Conservation (phyloP, 371 early-diverging fungal genomes). For the Mortierella sp. region DNA sequence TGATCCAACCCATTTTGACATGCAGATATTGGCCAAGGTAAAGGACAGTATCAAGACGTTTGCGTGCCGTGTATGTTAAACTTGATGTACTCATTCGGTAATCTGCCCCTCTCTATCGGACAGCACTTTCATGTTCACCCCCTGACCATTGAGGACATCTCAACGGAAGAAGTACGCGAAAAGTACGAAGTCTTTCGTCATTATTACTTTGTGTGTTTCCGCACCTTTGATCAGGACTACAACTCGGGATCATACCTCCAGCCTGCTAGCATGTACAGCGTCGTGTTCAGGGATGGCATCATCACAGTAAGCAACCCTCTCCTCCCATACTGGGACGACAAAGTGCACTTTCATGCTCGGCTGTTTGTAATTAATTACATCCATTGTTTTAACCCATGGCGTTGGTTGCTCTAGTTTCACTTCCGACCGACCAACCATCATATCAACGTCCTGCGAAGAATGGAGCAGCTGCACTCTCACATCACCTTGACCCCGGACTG, state of each 20-base stretch:
- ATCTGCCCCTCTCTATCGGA: too few relatives aligned
- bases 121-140: constrained; percentile 86
- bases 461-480: constrained; percentile 63
- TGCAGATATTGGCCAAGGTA: constrained; percentile 69
- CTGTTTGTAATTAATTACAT: constrained; percentile 28
- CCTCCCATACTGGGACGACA: constrained; percentile 73
- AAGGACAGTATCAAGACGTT: constrained; percentile 5
- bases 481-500: constrained; percentile 69
- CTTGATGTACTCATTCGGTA: constrained; percentile 48
- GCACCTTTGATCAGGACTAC: constrained; percentile 78
- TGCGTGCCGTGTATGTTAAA: neutral
- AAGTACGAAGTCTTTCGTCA: constrained; percentile 93
- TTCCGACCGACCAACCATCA: constrained; percentile 32
- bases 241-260: constrained; percentile 70
- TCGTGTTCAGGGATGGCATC: constrained; percentile 83
- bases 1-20: constrained; percentile 79
- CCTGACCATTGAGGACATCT: constrained; percentile 91
- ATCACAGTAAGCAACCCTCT: constrained; percentile 66
- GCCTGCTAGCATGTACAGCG: constrained; percentile 83
- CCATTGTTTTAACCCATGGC: constrained; percentile 39
- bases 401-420: constrained; percentile 90
- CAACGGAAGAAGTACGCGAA: constrained; percentile 90
- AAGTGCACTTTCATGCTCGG: constrained; percentile 83
- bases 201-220: constrained; percentile 92
- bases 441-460: constrained; percentile 14